These are phyloP conservation scores for Copromyces sp. DNA, from an alignment of 495 filamentous ascomycete genomes.

Conservation along the genomic window DNA sequence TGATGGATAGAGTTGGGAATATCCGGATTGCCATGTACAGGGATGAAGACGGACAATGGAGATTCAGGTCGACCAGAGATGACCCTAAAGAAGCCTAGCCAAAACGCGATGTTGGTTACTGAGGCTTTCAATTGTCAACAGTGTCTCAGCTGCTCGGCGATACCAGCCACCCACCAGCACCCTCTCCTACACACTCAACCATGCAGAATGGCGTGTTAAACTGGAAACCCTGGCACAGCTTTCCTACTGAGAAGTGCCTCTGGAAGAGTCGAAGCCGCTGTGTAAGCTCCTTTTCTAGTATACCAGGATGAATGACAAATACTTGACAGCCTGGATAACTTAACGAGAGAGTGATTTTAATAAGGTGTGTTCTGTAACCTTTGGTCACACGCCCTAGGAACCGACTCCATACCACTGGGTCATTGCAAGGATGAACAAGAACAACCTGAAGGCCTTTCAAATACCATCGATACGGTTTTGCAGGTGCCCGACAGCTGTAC, in stretches of 20 bases:
- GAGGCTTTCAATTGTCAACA: neutral
- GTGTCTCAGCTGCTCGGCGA: neutral
- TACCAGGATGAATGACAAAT: neutral
- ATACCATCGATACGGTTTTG: neutral
- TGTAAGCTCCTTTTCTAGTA: neutral
- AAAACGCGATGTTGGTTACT: neutral
- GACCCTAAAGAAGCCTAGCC: neutral
- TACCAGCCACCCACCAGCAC: neutral
- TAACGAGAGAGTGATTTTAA: neutral
- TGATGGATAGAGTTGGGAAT: constrained; percentile 20
- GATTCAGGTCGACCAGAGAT: constrained; percentile 15
- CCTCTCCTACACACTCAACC: neutral
- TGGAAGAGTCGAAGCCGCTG: neutral
- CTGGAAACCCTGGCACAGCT: neutral
- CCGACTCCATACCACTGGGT: neutral
- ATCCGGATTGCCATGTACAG: constrained; percentile 24
- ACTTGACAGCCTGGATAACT: neutral
- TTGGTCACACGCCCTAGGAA: neutral
- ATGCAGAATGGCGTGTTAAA: neutral
- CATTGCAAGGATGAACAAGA: neutral
- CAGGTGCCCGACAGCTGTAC: neutral
- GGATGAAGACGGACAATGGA: constrained; percentile 22
- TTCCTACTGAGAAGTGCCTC: neutral
- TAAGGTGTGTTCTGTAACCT: neutral
- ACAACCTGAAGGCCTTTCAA: neutral